These are phyloP conservation scores for Lepiota brunneoincarnata DNA, from an alignment of 768 basidiomycete genomes.

Conservation along the genomic window DNA sequence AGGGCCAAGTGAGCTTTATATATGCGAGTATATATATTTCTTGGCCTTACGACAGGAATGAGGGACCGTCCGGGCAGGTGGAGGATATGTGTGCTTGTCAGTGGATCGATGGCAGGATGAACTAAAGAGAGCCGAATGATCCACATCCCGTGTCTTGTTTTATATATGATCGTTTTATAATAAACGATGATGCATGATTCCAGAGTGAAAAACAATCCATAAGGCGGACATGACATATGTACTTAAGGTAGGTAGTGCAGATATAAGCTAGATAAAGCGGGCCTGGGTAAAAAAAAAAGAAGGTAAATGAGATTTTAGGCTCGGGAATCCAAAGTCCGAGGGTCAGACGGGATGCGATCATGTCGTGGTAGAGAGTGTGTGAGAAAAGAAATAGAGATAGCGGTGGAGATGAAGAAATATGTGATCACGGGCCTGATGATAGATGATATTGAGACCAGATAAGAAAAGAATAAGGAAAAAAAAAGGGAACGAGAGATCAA, in stretches of 20 bases:
- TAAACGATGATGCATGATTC: conserved; percentile 8
- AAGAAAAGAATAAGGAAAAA: conserved; percentile 17
- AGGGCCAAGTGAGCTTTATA: conserved; percentile 15
- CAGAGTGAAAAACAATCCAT: conserved; percentile 8
- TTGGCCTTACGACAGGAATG: not conserved
- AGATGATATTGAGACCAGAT: conserved; percentile 16
- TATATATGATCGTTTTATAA: not conserved
- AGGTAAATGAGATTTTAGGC: conserved; percentile 9
- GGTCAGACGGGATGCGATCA: not conserved
- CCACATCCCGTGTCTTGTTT: not conserved
- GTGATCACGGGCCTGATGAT: conserved; percentile 11
- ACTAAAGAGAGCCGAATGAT: no score
- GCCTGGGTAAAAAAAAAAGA: conserved; percentile 26
- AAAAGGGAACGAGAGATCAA: not conserved
- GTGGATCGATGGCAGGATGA: not conserved
- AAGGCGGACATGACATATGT: conserved; percentile 26
- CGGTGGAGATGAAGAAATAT: conserved; percentile 17
- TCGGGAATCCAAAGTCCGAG: conserved; percentile 12
- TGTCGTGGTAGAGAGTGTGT: conserved; percentile 19
- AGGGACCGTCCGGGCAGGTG: not conserved
- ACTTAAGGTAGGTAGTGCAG: conserved; percentile 33
- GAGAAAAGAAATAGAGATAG: conserved; percentile 18
- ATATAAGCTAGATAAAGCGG: conserved; percentile 42
- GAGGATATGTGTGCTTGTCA: no score
- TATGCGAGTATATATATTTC: conserved; percentile 3